phyloP scores from a whole-genome alignment of 495 filamentous ascomycete species.

The Amorphotheca resinae region DNA sequence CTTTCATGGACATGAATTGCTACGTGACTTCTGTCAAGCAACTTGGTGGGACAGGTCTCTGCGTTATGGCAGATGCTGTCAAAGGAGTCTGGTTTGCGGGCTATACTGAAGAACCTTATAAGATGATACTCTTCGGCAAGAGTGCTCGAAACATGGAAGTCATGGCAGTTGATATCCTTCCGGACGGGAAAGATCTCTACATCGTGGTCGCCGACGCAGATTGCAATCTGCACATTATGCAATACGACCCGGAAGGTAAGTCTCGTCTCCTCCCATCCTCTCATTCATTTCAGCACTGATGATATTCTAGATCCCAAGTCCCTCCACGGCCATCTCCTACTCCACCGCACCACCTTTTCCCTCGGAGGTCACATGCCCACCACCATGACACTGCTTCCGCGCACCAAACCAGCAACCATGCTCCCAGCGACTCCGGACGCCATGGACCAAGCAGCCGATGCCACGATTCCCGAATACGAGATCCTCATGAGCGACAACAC shows the following conservation, averaged over 20 bases:
- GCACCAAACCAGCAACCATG: conserved; percentile 33
- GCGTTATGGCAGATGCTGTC: conserved; percentile 72
- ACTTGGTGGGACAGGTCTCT: conserved; percentile 69
- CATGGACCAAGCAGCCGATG: conserved; percentile 19
- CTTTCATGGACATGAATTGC: conserved; percentile 96
- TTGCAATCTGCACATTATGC: conserved; percentile 71
- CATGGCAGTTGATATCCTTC: conserved; percentile 74
- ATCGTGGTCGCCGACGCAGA: conserved; percentile 77
- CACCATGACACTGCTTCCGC: conserved; percentile 62
- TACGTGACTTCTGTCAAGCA: conserved; percentile 75
- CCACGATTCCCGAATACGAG: conserved; percentile 32
- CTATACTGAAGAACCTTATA: conserved; percentile 90
- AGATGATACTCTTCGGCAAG: conserved; percentile 89
- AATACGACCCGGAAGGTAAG: conserved; percentile 84
- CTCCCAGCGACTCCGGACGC: conserved; percentile 29
- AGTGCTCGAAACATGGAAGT: conserved; percentile 62
- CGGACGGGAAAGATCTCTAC: conserved; percentile 69
- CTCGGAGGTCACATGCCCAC: conserved; percentile 68
- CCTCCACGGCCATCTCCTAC: conserved; percentile 72
- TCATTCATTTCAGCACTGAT: neutral
- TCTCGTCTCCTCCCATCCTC: conserved; percentile 6
- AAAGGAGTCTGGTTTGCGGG: conserved; percentile 94
- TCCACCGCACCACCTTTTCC: conserved; percentile 72
- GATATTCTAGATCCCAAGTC: conserved; percentile 83
- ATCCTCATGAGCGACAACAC: conserved; percentile 61